Evolutionary conservation across 768 basidiomycete genomes (phyloP).

Genomic region (Boletus rubropictus): DNA sequence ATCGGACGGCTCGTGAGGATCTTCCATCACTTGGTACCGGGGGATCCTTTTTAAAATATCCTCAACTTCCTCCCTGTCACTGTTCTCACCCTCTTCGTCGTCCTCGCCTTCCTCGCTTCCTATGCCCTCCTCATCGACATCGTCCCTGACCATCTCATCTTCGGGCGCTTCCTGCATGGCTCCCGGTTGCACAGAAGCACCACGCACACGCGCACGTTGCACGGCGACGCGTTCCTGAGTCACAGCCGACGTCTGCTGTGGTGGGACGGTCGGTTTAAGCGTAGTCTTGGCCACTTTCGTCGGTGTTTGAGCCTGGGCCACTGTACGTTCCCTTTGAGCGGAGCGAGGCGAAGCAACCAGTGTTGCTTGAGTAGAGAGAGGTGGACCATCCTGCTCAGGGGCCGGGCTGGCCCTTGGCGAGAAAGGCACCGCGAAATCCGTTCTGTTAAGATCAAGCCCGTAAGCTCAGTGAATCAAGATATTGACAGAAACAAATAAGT

Average conservation of each 20-base stretch:
- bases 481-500: neutral
- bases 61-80: neutral
- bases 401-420: neutral
- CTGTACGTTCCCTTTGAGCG: neutral
- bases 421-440: neutral
- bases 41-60: neutral
- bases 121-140: neutral
- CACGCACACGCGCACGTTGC: constrained; percentile 6
- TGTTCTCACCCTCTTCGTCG: neutral
- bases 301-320: neutral
- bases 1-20: constrained; percentile 20
- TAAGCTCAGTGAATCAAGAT: neutral
- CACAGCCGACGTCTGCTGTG: constrained; percentile 6
- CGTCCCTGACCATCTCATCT: constrained; percentile 24
- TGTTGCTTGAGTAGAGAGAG: constrained; percentile 23
- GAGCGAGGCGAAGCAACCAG: constrained; percentile 18
- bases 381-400: constrained; percentile 6
- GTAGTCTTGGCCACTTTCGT: neutral
- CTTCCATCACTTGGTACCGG: constrained; percentile 5
- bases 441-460: neutral
- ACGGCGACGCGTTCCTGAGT: neutral
- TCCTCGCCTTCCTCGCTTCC: neutral
- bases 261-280: neutral
- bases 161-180: constrained; percentile 6
- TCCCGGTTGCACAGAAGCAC: constrained; percentile 11